Evolutionary conservation across 495 filamentous ascomycete species (phyloP).

Genomic region (Xylaria acuta): DNA sequence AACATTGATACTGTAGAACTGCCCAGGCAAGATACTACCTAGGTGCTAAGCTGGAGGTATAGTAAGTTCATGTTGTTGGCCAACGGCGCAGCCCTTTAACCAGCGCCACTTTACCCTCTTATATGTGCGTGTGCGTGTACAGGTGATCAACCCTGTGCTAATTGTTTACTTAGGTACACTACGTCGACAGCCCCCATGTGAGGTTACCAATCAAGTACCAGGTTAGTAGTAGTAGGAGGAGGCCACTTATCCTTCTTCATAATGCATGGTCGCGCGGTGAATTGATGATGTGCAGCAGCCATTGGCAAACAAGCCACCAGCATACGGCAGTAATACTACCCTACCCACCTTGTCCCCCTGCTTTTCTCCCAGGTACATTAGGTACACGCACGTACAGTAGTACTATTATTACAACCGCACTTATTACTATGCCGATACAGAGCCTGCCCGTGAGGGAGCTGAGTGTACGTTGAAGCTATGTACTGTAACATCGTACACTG

Average conservation of each 20-base stretch:
- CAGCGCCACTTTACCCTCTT: background rate
- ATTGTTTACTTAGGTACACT: background rate
- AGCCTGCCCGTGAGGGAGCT: background rate
- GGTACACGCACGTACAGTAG: too few relatives aligned
- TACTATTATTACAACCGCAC: constrained; percentile 6
- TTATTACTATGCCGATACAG: background rate
- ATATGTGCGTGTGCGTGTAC: too few relatives aligned
- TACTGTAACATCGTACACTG: background rate
- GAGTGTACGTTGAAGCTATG: background rate
- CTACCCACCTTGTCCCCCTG: background rate
- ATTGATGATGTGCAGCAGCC: constrained; percentile 27
- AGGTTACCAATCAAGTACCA: background rate
- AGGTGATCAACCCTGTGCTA: background rate
- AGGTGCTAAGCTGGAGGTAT: too few relatives aligned
- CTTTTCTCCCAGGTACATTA: background rate
- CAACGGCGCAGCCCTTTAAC: background rate
- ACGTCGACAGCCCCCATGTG: background rate
- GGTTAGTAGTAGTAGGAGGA: background rate
- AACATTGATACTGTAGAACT: too few relatives aligned
- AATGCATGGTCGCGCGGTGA: constrained; percentile 17
- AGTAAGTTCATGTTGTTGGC: background rate
- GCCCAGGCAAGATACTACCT: too few relatives aligned
- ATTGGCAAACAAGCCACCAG: constrained; percentile 20
- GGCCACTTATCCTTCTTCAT: background rate
- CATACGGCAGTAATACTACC: constrained; percentile 21